Conservation (phyloP, 1,284 basidiomycete genomes). For the Salmacisia buchloeana region DNA sequence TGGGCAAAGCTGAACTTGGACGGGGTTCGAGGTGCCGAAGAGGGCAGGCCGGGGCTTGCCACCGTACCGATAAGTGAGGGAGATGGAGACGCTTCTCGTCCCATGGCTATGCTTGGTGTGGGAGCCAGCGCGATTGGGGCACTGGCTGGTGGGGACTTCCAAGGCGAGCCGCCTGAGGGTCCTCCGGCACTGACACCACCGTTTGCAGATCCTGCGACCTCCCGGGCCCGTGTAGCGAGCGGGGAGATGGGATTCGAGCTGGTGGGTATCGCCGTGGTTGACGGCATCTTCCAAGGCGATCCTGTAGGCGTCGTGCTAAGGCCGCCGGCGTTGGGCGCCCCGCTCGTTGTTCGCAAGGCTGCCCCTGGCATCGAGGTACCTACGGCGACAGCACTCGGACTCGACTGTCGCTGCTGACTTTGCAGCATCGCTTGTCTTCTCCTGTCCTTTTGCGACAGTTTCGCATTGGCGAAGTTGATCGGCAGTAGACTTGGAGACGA, state of each 20-base stretch:
- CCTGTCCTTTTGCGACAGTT: conserved; percentile 44
- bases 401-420: conserved; percentile 15
- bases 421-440: conserved; percentile 35
- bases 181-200: background rate
- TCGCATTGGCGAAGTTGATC: conserved; percentile 23
- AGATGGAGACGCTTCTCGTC: conserved; percentile 28
- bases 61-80: conserved; percentile 8
- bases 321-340: too few species aligned
- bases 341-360: too few species aligned
- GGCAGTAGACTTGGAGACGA: conserved; percentile 20
- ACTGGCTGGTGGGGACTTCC: conserved; percentile 9
- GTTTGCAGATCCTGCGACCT: background rate
- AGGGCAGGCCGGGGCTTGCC: background rate
- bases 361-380: background rate
- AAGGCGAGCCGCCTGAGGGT: background rate
- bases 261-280: background rate
- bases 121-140: conserved; percentile 5
- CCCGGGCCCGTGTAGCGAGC: background rate
- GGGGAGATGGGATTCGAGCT: background rate
- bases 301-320: conserved; percentile 8
- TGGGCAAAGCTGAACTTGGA: conserved; percentile 9
- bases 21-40: background rate
- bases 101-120: conserved; percentile 20
- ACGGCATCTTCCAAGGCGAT: conserved; percentile 23
- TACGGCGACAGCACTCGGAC: background rate